These are phyloP conservation scores for Besnoitia besnoiti DNA, from an alignment of 169 alveolate genomes.

Conservation along the genomic window DNA sequence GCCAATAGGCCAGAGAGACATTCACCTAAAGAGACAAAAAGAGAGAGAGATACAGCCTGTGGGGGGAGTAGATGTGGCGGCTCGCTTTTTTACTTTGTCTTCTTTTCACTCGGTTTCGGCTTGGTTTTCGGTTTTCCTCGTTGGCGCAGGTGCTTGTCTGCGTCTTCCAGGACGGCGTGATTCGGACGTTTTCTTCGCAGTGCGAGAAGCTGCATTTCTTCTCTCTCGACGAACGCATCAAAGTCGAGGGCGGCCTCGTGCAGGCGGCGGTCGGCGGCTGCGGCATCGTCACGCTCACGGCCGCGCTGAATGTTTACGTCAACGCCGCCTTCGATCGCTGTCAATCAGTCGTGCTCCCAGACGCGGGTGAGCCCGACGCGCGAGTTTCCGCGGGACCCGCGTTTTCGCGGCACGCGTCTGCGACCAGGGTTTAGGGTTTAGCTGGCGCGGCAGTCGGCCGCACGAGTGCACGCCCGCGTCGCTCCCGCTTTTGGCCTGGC, in stretches of 20 bases:
- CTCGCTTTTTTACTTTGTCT: no score
- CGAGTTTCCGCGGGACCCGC: no score
- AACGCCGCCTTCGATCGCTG: conserved; percentile 25
- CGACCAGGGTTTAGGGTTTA: no score
- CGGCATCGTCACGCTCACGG: conserved; percentile 29
- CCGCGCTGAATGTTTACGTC: neutral
- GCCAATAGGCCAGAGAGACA: no score
- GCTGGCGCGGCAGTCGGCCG: no score
- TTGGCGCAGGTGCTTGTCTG: conserved; percentile 63
- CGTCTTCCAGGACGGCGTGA: conserved; percentile 77
- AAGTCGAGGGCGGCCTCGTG: conserved; percentile 49
- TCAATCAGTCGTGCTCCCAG: neutral
- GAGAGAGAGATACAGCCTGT: no score
- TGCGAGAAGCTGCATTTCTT: conserved; percentile 73
- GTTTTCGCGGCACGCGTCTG: no score
- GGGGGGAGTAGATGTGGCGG: no score
- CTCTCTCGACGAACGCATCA: conserved; percentile 72
- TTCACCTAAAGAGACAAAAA: no score
- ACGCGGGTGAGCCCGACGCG: neutral
- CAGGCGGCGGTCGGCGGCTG: conserved; percentile 23
- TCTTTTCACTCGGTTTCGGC: no score
- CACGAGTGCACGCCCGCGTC: no score
- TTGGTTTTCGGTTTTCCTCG: neutral
- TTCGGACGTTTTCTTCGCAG: conserved; percentile 76
- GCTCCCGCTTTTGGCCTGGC: no score